Percentiles rank a stretch among this genome's conserved stretches.
phyloP scores from a whole-genome alignment of 1,284 basidiomycete species.

The Ganoderma meredithae region DNA sequence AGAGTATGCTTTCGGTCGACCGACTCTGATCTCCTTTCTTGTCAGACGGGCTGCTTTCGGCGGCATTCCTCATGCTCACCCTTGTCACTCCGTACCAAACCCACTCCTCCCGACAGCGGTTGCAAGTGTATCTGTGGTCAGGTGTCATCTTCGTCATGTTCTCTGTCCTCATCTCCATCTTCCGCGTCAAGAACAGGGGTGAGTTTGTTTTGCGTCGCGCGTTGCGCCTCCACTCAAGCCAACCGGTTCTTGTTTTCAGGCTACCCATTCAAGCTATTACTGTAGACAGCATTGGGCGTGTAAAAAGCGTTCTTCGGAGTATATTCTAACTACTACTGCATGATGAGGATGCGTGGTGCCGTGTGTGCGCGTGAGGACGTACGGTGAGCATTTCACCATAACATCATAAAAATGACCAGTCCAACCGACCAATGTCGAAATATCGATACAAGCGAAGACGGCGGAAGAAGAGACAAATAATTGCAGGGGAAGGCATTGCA shows the following conservation, averaged over 20 bases:
- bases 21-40: not conserved
- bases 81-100: constrained; percentile 83
- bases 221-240: constrained; percentile 7
- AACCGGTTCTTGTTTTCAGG: constrained; percentile 47
- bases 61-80: constrained; percentile 85
- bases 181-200: constrained; percentile 93
- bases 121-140: constrained; percentile 92
- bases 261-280: constrained; percentile 81
- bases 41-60: constrained; percentile 84
- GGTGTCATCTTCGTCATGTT: constrained; percentile 86
- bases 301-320: constrained; percentile 30
- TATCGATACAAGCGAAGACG: constrained; percentile 25
- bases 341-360: constrained; percentile 22
- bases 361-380: not conserved
- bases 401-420: constrained; percentile 17
- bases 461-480: not conserved
- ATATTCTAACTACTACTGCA: constrained; percentile 33
- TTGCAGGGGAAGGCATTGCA: not conserved
- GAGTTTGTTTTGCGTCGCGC: constrained; percentile 34
- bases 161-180: constrained; percentile 88
- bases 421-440: constrained; percentile 14
- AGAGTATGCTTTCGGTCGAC: too few species aligned
- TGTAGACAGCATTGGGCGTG: constrained; percentile 41
- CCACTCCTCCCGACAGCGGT: constrained; percentile 79
- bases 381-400: constrained; percentile 18